Percentiles rank a stretch among this genome's conserved stretches.
Evolutionary conservation across 306 rosid genomes (phyloP).

Genomic region (Pyrus bretschneideri): DNA sequence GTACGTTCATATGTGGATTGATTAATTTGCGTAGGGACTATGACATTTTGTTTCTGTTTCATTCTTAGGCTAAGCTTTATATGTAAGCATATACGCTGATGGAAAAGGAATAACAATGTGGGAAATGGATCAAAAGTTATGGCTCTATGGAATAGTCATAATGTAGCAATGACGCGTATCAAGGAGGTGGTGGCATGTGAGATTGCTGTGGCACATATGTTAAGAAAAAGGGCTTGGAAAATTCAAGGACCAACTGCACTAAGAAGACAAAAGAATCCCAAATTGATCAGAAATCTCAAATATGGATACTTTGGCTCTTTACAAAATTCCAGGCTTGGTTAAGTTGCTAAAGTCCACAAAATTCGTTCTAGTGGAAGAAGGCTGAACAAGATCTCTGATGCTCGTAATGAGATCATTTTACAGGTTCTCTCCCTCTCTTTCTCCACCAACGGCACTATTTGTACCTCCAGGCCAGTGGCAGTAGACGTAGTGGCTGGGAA

Average conservation of each 20-base stretch:
- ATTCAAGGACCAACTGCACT: neutral
- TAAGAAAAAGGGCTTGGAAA: neutral
- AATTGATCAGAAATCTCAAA: slow-evolving; percentile 3
- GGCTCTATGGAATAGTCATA: neutral
- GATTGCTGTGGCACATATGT: neutral
- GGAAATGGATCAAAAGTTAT: neutral
- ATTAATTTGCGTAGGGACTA: neutral
- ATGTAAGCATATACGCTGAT: neutral
- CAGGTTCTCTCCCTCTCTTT: slow-evolving; percentile 12
- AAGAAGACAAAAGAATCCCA: neutral
- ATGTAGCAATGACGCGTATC: neutral
- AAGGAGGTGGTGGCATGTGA: neutral
- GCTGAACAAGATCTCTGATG: slow-evolving; percentile 9
- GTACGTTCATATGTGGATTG: neutral
- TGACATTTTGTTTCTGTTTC: neutral
- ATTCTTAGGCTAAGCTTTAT: neutral
- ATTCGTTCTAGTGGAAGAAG: slow-evolving; percentile 3
- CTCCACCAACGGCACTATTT: neutral
- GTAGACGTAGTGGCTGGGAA: neutral
- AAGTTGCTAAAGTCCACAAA: neutral
- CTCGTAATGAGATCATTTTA: slow-evolving; percentile 3
- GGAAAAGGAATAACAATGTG: neutral
- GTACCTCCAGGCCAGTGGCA: too few relatives aligned
- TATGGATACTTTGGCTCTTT: neutral
- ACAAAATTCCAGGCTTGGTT: slow-evolving; percentile 17